Base-by-base conservation (phyloP, 768 basidiomycete species). In the Hygrocybe punicea region DNA sequence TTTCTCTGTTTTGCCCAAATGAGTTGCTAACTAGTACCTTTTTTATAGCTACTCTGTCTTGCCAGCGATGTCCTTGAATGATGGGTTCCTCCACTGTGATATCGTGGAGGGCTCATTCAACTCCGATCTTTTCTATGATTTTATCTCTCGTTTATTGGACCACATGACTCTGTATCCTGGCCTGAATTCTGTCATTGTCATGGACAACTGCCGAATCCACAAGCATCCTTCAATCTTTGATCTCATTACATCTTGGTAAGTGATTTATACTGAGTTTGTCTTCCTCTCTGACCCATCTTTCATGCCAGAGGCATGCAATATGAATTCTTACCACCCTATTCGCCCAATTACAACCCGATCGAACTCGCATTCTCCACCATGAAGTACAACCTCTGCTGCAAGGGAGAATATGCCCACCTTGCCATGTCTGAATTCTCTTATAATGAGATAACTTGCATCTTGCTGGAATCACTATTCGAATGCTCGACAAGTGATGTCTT, bases 181-280 rank as follows among this genome's bases (percentile, higher is more conserved):
- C 0, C 44, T 25, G 1, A 53, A n/a, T n/a, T n/a, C n/a, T n/a
- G n/a, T n/a, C n/a, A n/a, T n/a, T n/a, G n/a, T n/a, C n/a, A n/a
- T n/a, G 46, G 73, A 77, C 51, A 77, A 75, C 60, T 76, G 74
- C 46, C 44, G 60, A 0, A 78, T 75, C 6, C 76, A 78, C 53
- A 54, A 54, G 25, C 11, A 40, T 24, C 53, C 53, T 10, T 9
- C 24, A 19, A 39, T 54, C n/a, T 17, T 34, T 6, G 40, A 29
- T 9, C 37, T 54, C n/a, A 54, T 54, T 24, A 29, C 11, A 16
- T 29, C 24, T 6, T 13, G 53, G 53, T 45, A 42, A 17, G 37
- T 42, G 9, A 35, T 72, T 62, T 49, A 63, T 72, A 6, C 71
- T 65, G 8, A n/a, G n/a, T n/a, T n/a, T n/a, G n/a, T n/a, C n/a